A percentile compares a stretch with the other conserved stretches of the same genome.
phyloP scores from a whole-genome alignment of 1,284 basidiomycete genomes.

The Omphalotus olearius region DNA sequence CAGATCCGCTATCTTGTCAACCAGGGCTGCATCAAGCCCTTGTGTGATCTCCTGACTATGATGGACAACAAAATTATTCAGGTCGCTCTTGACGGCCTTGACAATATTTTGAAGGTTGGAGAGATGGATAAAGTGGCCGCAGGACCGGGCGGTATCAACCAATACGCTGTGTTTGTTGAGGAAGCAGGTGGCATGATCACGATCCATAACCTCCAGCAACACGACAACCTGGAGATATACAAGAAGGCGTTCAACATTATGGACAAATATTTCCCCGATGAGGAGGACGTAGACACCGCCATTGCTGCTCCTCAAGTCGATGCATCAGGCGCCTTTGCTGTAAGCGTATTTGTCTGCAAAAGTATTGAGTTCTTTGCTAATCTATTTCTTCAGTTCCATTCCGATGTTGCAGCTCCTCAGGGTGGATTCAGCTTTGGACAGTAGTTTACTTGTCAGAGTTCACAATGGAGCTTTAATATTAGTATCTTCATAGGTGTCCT shows the following conservation, averaged over 20 bases:
- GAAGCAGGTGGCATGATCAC: constrained; percentile 99
- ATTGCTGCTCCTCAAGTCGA: constrained; percentile 83
- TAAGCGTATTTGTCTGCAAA: constrained; percentile 37
- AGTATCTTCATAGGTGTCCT: background rate
- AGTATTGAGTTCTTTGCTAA: constrained; percentile 26
- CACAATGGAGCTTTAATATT: background rate
- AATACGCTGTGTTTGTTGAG: constrained; percentile 94
- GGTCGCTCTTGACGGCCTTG: constrained; percentile 93
- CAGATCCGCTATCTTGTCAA: constrained; percentile 98
- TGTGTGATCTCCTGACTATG: constrained; percentile 93
- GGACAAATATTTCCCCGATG: constrained; percentile 93
- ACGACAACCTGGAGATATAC: constrained; percentile 99
- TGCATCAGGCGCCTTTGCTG: constrained; percentile 86
- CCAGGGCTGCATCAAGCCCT: constrained; percentile 98
- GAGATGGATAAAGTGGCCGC: constrained; percentile 90
- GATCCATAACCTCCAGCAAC: constrained; percentile 98
- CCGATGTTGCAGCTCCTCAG: constrained; percentile 80
- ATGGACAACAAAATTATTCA: constrained; percentile 99
- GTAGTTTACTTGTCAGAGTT: constrained; percentile 21
- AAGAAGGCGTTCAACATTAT: constrained; percentile 99
- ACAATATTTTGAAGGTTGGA: constrained; percentile 98
- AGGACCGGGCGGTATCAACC: constrained; percentile 84
- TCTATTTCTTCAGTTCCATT: constrained; percentile 58
- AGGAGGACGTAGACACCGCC: constrained; percentile 79
- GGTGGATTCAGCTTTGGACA: constrained; percentile 92